phyloP scores from a whole-genome alignment of 495 filamentous ascomycete species.

The Bathelium albidoporum region DNA sequence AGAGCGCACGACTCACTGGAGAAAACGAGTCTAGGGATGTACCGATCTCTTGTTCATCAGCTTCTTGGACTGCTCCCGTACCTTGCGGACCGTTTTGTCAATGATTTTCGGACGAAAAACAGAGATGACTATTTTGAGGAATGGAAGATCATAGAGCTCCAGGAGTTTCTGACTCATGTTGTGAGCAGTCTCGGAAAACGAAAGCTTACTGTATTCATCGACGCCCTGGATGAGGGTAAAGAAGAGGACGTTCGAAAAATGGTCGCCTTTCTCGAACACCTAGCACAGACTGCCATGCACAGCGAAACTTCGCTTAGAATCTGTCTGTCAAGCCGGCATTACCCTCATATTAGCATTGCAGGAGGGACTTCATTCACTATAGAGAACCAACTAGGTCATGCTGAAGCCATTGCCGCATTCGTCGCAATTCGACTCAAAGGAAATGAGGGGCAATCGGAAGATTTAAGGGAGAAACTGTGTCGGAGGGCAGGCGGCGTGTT shows the following conservation, averaged over 20 bases:
- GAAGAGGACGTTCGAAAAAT: constrained; percentile 8
- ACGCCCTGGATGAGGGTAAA: constrained; percentile 36
- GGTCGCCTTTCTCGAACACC: constrained; percentile 20
- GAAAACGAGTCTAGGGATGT: not conserved
- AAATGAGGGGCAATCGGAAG: not conserved
- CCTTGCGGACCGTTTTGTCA: not conserved
- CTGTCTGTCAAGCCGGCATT: not conserved
- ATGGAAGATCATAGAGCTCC: not conserved
- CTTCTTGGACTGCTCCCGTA: not conserved
- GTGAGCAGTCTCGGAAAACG: constrained; percentile 16
- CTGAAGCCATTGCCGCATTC: not conserved
- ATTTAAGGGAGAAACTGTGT: constrained; percentile 12
- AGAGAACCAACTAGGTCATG: not conserved
- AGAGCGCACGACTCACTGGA: not conserved
- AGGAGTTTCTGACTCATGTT: constrained; percentile 11
- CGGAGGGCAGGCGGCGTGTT: constrained; percentile 17
- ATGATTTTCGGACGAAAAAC: not conserved
- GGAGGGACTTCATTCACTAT: not conserved
- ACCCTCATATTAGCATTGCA: not conserved
- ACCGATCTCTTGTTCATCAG: not conserved
- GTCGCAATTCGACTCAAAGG: not conserved
- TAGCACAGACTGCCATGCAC: not conserved
- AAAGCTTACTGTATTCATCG: constrained; percentile 26
- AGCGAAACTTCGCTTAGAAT: not conserved
- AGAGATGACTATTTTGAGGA: not conserved